Evolutionary conservation across 2,329 filamentous ascomycete species (phyloP), one percentile per base, ranked within the genome.

Genomic region (Plectosphaerella plurivora): DNA sequence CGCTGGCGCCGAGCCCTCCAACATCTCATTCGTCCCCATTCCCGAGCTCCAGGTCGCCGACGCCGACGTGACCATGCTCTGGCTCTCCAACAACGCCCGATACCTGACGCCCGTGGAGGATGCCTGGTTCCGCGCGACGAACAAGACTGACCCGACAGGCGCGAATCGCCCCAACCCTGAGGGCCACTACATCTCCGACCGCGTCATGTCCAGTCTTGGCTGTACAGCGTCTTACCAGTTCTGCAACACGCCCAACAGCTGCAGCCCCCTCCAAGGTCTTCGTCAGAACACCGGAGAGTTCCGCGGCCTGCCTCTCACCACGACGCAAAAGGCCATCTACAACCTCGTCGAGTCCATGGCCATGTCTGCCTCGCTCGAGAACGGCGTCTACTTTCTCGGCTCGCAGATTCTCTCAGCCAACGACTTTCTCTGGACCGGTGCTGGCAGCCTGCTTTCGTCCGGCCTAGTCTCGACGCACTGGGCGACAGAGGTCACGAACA

Each of bases 201-300:
- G 39, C 6, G 15, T 50, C 15, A 16, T 22, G 6, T 50, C 49
- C 14, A 10, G n/a, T 12, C 49, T 50, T 5, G 37, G 8, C 11
- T 50, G 49, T 39, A 45, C 39, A 2, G 37, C 39, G 22, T 7
- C 39, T 15, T 50, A 50, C 24, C 49, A 50, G 39, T 50, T 50
- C 49, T 50, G 49, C 20, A 24, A 36, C 39, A 22, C 15, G 4
- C 22, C 15, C 11, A 10, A 9, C 12, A 41, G 18, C 18, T 50
- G 49, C 39, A 50, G 28, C 28, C 5, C 24, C 3, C 42, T 50
- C 14, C 14, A n/a, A 3, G 49, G 49, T 15, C 28, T 50, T 4
- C 15, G 37, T 5, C 37, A 41, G 37, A 3, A 22, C 5, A 16
- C 12, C 12, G 33, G 22, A 18, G 28, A 25, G 18, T 11, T 12